Evolutionary conservation across 164 flowering plant genomes (phyloP).

Genomic region (Stephania yunnanensis): DNA sequence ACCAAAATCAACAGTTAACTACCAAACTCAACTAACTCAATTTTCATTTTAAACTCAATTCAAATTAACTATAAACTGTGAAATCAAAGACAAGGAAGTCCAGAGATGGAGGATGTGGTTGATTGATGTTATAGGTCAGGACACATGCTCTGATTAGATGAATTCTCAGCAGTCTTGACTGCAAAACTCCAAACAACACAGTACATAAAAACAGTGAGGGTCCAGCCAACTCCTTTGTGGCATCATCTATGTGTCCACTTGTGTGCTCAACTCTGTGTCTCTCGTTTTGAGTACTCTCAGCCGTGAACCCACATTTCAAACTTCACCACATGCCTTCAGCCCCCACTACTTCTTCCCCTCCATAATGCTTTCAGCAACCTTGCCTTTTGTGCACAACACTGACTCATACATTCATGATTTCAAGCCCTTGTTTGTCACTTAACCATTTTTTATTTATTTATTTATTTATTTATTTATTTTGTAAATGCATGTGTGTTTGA

Average conservation of each 20-base stretch:
- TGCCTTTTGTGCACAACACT: background rate
- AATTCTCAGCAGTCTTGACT: background rate
- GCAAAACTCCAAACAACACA: background rate
- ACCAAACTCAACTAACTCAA: background rate
- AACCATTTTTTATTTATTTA: background rate
- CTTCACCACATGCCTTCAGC: background rate
- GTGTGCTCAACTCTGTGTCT: background rate
- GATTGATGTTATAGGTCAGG: background rate
- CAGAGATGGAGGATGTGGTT: background rate
- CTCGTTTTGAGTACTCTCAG: background rate
- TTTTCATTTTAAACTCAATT: background rate
- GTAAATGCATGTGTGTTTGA: background rate
- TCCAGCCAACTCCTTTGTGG: background rate
- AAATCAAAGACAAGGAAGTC: background rate
- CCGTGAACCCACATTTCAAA: background rate
- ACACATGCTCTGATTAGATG: background rate
- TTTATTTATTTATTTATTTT: too few relatives aligned
- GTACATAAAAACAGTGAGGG: background rate
- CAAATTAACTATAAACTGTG: background rate
- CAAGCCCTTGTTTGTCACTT: background rate
- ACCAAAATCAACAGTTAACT: too few relatives aligned
- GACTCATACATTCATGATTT: background rate
- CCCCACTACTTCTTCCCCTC: background rate
- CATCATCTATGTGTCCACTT: background rate
- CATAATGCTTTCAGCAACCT: background rate